These are phyloP conservation scores for Zasmidium citrigriseum DNA, from an alignment of 2,329 filamentous ascomycete species.

Conservation along the genomic window DNA sequence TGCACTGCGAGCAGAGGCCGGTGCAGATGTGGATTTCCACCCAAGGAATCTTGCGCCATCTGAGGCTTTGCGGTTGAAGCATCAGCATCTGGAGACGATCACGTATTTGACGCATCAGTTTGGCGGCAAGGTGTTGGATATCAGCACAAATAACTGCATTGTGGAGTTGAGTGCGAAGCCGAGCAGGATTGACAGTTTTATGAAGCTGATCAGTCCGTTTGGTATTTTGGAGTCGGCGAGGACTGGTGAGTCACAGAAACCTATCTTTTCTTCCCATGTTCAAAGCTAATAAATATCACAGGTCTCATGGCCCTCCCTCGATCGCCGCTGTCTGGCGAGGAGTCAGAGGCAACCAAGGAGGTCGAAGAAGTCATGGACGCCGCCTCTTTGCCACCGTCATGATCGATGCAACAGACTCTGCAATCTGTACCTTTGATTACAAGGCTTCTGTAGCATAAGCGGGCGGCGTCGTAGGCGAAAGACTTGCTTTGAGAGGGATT, in stretches of 20 bases:
- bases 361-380: conserved; percentile 93
- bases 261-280: background rate
- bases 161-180: conserved; percentile 96
- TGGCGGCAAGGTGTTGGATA: conserved; percentile 94
- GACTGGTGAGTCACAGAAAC: conserved; percentile 58
- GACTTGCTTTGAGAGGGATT: background rate
- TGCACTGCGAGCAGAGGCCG: conserved; percentile 4
- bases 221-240: conserved; percentile 95
- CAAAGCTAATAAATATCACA: conserved; percentile 25
- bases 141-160: conserved; percentile 97
- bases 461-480: background rate
- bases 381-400: conserved; percentile 78
- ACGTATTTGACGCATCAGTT: conserved; percentile 98
- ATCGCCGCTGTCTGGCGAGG: conserved; percentile 77
- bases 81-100: conserved; percentile 94
- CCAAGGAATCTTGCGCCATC: conserved; percentile 82
- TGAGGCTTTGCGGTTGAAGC: conserved; percentile 92
- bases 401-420: background rate
- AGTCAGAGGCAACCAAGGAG: conserved; percentile 77
- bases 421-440: background rate
- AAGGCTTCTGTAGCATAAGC: conserved; percentile 7
- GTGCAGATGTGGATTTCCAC: conserved; percentile 69
- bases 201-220: conserved; percentile 92
- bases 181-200: conserved; percentile 90
- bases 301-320: conserved; percentile 93